Evolutionary conservation across 768 basidiomycete species (phyloP), one percentile per base, ranked within the genome.

Genomic region (Tricholoma matsutake): DNA sequence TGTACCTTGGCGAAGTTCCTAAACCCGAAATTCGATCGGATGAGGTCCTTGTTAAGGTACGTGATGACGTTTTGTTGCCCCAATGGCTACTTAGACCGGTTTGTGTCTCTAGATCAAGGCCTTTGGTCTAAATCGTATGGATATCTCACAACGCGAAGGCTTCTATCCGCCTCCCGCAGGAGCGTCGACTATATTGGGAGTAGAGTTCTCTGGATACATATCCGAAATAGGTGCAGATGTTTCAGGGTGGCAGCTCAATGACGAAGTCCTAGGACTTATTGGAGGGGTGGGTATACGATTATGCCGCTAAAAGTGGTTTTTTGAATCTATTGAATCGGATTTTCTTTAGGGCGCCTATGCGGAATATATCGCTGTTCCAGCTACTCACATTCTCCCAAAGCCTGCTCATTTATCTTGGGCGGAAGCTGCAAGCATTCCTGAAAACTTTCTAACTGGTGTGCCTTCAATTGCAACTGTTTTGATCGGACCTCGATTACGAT

Each of bases 101-200:
- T 22, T 31, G 14, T 58, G 49, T 22, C 57, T 31, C 14, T 63
- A 92, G 89, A 80, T 91, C 68, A 85, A 84, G 71, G 88, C 88
- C 1, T 95, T 96, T 71, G 92, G 92, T n/a, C 74, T 96, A 61
- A 96, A 96, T 73, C 82, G 94, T 31, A 88, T 92, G 92, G 94
- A 96, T 68, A 79, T 93, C 57, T 56, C 64, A 6, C 94, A 92
- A 71, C 83, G 89, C 6, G 79, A 86, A 68, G 90, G 88, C 0
- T 67, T 71, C n/a, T 94, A 94, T 70, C 88, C 91, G 16, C 74
- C 81, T n/a, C 93, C 94, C 31, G 80, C 86, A n/a, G 89, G 87
- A 43, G 83, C 85, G 18, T 87, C 88, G 35, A 74, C 79, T 6
- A 87, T 95, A 69, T 80, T 96, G 8, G 94, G 95, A 3, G 90